Percentiles rank a stretch among this genome's conserved stretches.
These are phyloP conservation scores for Pseudozyma thailandica DNA, from an alignment of 1,284 basidiomycete genomes.

Conservation along the genomic window DNA sequence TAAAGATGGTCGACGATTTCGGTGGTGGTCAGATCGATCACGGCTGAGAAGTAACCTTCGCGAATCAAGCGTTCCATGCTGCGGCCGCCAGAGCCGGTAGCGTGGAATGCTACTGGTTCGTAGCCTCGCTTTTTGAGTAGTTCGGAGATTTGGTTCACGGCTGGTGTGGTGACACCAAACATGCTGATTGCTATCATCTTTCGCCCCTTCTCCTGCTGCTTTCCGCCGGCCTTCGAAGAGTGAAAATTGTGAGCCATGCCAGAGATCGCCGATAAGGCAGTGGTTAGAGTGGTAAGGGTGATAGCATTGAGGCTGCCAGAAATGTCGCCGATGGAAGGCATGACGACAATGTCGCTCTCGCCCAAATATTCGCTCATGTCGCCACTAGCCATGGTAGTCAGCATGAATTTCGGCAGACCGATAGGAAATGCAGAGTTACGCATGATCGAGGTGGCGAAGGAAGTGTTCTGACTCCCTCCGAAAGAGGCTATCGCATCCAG, in stretches of 20 bases:
- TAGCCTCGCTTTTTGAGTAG: conserved; percentile 24
- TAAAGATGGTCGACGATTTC: conserved; percentile 43
- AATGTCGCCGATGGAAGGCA: conserved; percentile 47
- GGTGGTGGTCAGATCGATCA: conserved; percentile 45
- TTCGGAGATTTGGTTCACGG: conserved; percentile 33
- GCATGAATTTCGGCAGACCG: conserved; percentile 44
- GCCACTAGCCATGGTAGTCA: conserved; percentile 45
- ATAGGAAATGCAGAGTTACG: conserved; percentile 26
- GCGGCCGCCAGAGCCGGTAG: conserved; percentile 37
- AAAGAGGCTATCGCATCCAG: conserved; percentile 38
- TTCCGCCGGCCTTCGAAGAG: neutral
- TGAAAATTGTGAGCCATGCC: conserved; percentile 31
- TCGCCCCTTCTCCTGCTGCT: neutral
- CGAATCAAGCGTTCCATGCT: conserved; percentile 44
- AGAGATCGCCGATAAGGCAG: conserved; percentile 31
- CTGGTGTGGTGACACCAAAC: conserved; percentile 44
- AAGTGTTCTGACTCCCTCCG: conserved; percentile 43
- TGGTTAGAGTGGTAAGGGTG: conserved; percentile 24
- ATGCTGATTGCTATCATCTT: conserved; percentile 43
- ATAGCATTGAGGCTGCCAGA: conserved; percentile 42
- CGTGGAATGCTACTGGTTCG: conserved; percentile 47
- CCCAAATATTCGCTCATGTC: conserved; percentile 40
- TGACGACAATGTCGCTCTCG: conserved; percentile 43
- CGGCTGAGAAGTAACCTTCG: conserved; percentile 34
- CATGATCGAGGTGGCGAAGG: conserved; percentile 45